Evolutionary conservation across 345 rosid species (phyloP).

Genomic region (Acer negundo): DNA sequence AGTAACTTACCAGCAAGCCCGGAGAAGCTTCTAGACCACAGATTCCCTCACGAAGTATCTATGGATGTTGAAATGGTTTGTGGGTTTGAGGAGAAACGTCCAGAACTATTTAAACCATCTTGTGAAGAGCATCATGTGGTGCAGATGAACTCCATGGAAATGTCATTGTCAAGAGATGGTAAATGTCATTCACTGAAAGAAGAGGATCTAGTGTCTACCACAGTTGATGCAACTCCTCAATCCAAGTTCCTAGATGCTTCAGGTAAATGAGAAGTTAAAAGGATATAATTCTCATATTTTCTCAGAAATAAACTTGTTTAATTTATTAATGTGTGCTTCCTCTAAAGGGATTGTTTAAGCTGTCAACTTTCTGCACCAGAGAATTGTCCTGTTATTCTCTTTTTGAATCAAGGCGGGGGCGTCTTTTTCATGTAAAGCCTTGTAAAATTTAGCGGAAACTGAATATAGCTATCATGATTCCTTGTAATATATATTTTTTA

Average conservation of each 20-base stretch:
- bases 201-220: conserved; percentile 36
- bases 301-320: neutral
- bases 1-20: conserved; percentile 30
- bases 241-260: conserved; percentile 41
- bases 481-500: neutral
- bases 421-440: neutral
- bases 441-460: conserved; percentile 8
- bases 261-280: conserved; percentile 35
- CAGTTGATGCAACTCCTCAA: conserved; percentile 44
- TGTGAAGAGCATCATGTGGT: conserved; percentile 33
- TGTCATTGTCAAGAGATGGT: conserved; percentile 21
- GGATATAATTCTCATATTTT: neutral
- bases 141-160: conserved; percentile 28
- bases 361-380: conserved; percentile 2
- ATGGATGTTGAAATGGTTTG: conserved; percentile 9
- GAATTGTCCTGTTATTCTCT: neutral
- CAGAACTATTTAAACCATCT: conserved; percentile 26
- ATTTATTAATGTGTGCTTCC: neutral
- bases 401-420: neutral
- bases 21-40: conserved; percentile 41
- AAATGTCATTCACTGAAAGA: conserved; percentile 21
- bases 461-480: neutral
- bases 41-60: conserved; percentile 18
- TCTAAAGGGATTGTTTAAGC: neutral
- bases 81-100: conserved; percentile 26